Conservation (phyloP, 495 filamentous ascomycete genomes). For the Cairneyella variabilis region DNA sequence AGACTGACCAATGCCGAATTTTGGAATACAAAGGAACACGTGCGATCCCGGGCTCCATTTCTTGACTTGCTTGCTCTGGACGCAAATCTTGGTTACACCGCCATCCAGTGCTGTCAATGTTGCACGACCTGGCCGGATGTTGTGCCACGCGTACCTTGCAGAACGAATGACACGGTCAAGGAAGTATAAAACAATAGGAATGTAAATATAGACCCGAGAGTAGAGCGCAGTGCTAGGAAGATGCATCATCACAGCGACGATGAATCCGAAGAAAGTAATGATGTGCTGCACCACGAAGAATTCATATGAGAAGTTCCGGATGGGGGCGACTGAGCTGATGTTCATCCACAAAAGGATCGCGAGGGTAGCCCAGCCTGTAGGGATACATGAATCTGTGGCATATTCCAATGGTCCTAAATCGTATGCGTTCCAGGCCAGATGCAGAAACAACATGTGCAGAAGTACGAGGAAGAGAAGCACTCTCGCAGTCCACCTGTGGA, state of each 20-base stretch:
- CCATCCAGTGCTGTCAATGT: constrained; percentile 28
- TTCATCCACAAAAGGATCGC: constrained; percentile 68
- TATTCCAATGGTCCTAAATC: constrained; percentile 49
- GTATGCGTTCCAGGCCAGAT: constrained; percentile 60
- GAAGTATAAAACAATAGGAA: constrained; percentile 64
- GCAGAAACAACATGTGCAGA: constrained; percentile 72
- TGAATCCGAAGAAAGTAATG: constrained; percentile 60
- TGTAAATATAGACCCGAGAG: constrained; percentile 56
- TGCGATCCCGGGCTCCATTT: constrained; percentile 79
- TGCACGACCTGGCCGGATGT: constrained; percentile 44
- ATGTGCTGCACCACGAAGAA: constrained; percentile 83
- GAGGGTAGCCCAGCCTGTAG: constrained; percentile 71
- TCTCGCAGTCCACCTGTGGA: constrained; percentile 76
- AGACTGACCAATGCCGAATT: constrained; percentile 62
- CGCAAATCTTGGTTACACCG: constrained; percentile 57
- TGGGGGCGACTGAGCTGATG: constrained; percentile 63
- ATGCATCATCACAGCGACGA: constrained; percentile 64
- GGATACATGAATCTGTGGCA: constrained; percentile 25
- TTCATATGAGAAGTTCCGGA: constrained; percentile 71
- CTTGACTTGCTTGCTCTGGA: constrained; percentile 47
- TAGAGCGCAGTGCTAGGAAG: constrained; percentile 51
- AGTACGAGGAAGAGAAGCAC: constrained; percentile 70
- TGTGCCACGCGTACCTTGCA: constrained; percentile 54
- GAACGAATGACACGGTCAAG: constrained; percentile 63
- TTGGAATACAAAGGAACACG: constrained; percentile 71